Evolutionary conservation across 768 basidiomycete species (phyloP).

Genomic region (Rhodotorula paludigena): DNA sequence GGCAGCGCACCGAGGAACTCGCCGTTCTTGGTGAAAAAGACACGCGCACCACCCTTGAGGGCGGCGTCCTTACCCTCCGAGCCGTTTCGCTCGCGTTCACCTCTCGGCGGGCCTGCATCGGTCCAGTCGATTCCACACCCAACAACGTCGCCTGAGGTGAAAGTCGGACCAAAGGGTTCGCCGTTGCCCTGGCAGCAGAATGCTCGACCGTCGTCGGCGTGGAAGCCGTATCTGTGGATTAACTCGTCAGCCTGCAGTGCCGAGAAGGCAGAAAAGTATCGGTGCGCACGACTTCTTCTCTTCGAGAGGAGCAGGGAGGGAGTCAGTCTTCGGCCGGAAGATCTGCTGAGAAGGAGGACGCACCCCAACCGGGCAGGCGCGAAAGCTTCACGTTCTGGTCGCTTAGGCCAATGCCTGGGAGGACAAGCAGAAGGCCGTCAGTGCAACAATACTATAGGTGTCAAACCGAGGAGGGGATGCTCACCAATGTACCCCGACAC

Average conservation of each 20-base stretch:
- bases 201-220: constrained; percentile 78
- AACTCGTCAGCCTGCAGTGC: constrained; percentile 41
- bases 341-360: not conserved
- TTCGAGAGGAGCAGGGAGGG: not conserved
- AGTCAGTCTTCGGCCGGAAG: not conserved
- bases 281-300: constrained; percentile 14
- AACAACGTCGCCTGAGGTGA: constrained; percentile 76
- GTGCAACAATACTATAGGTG: too few relatives aligned
- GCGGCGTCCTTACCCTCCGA: not conserved
- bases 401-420: constrained; percentile 75
- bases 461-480: too few relatives aligned
- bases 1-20: constrained; percentile 44
- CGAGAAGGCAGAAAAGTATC: not conserved
- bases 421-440: too few relatives aligned
- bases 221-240: constrained; percentile 68
- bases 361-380: constrained; percentile 63
- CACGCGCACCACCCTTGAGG: constrained; percentile 51
- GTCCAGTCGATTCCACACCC: constrained; percentile 92
- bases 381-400: constrained; percentile 61
- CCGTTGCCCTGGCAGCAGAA: constrained; percentile 68
- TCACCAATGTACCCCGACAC: constrained; percentile 63
- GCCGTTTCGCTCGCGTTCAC: not conserved
- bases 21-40: constrained; percentile 89
- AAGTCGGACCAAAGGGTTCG: constrained; percentile 68
- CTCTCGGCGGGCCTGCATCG: constrained; percentile 13